Percentiles rank a stretch among this genome's conserved stretches.
Evolutionary conservation across 106 monocot species (phyloP).

Genomic region (Amphibolis antarctica): DNA sequence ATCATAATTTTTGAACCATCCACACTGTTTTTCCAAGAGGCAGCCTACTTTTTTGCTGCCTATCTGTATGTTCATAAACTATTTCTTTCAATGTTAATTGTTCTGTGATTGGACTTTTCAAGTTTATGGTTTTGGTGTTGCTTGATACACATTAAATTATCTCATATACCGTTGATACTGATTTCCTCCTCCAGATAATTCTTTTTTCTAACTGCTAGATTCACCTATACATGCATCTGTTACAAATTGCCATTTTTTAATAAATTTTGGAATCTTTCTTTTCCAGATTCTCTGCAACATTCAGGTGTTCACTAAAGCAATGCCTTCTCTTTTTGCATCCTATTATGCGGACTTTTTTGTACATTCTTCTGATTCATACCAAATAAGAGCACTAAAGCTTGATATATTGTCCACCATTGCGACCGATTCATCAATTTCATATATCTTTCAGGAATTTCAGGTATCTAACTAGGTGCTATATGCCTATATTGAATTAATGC

Average conservation of each 20-base stretch:
- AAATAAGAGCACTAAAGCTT: constrained; percentile 67
- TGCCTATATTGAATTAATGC: background rate
- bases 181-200: no score
- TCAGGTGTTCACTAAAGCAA: constrained; percentile 62
- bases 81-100: no score
- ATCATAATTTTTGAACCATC: no score
- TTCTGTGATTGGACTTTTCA: no score
- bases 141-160: no score
- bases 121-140: no score
- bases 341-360: constrained; percentile 89
- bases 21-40: no score
- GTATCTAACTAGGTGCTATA: constrained; percentile 16
- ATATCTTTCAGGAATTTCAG: constrained; percentile 88
- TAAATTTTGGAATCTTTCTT: background rate
- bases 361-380: constrained; percentile 53
- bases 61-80: no score
- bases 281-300: constrained; percentile 84
- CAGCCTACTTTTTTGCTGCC: no score
- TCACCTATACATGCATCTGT: background rate
- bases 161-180: no score
- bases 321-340: constrained; percentile 64
- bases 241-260: background rate
- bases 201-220: background rate
- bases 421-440: constrained; percentile 48
- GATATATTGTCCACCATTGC: constrained; percentile 78